These are phyloP conservation scores for Populus euphratica DNA, from an alignment of 345 rosid genomes.

Conservation along the genomic window DNA sequence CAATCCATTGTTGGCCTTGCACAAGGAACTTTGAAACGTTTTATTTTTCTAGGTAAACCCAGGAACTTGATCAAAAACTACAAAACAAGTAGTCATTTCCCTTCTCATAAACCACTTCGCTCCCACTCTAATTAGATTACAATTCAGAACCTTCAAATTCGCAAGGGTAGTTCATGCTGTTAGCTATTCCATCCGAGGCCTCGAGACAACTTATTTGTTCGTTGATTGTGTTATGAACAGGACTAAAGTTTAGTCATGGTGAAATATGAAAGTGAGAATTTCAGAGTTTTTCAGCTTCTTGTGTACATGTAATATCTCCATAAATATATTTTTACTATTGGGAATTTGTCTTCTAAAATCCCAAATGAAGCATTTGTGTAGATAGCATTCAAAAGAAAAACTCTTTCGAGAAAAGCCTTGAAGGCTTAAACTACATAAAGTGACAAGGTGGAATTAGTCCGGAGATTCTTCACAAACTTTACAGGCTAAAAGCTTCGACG, in stretches of 20 bases:
- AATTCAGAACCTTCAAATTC: neutral
- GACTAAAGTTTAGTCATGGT: neutral
- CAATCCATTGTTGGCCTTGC: neutral
- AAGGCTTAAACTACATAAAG: neutral
- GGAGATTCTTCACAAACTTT: neutral
- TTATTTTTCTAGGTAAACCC: neutral
- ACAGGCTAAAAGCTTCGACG: neutral
- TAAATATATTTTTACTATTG: no score
- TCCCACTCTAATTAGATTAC: no score
- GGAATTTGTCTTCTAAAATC: neutral
- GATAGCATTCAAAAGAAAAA: neutral
- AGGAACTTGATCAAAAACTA: neutral
- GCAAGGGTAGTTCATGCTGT: neutral
- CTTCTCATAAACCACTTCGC: neutral
- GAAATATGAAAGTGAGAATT: neutral
- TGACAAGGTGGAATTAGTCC: neutral
- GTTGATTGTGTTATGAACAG: neutral
- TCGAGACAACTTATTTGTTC: neutral
- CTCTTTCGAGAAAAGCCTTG: no score
- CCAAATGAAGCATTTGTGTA: neutral
- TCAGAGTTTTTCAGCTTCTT: neutral
- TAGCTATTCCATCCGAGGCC: neutral
- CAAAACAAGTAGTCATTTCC: neutral
- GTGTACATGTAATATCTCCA: neutral
- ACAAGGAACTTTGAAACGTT: neutral